A percentile compares a stretch with the other conserved stretches of the same genome.
These are phyloP conservation scores for Tolypocladium paradoxum DNA, from an alignment of 2,329 filamentous ascomycete species.

Conservation along the genomic window DNA sequence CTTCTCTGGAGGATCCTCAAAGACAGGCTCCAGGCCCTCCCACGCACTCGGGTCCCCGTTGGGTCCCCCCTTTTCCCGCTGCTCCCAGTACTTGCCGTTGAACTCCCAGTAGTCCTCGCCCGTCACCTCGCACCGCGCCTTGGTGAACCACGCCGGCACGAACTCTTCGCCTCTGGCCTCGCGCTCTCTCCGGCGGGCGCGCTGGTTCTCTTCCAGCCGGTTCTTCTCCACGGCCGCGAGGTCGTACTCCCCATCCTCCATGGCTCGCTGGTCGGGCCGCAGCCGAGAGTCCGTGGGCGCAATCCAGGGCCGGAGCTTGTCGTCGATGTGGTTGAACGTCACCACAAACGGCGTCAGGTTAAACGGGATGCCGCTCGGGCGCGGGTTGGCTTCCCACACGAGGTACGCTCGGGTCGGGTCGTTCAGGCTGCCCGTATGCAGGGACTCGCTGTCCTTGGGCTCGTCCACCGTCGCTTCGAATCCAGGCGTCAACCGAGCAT, in stretches of 20 bases:
- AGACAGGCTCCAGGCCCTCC: conserved; percentile 70
- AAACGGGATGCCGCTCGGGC: conserved; percentile 82
- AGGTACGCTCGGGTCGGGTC: conserved; percentile 71
- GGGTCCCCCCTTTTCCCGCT: conserved; percentile 53
- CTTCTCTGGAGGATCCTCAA: conserved; percentile 23
- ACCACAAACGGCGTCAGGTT: conserved; percentile 95
- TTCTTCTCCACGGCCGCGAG: conserved; percentile 90
- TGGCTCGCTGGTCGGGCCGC: conserved; percentile 87
- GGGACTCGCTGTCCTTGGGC: conserved; percentile 27
- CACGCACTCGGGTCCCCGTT: conserved; percentile 48
- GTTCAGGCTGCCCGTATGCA: conserved; percentile 41
- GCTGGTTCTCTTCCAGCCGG: conserved; percentile 82
- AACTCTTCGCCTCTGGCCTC: conserved; percentile 77
- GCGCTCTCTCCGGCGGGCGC: conserved; percentile 59
- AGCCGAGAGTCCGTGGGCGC: conserved; percentile 91
- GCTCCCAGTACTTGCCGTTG: conserved; percentile 79
- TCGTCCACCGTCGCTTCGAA: conserved; percentile 67
- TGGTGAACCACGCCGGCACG: conserved; percentile 73
- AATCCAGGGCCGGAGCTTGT: conserved; percentile 64
- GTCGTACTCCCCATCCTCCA: conserved; percentile 98
- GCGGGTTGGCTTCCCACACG: conserved; percentile 80
- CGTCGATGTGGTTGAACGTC: conserved; percentile 84
- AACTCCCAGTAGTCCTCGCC: conserved; percentile 88
- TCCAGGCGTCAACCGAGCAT: conserved; percentile 83
- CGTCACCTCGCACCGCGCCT: conserved; percentile 62